Percentiles rank a stretch among this genome's conserved stretches.
Conservation (phyloP, 2,329 filamentous ascomycete species). For the Drechmeria coniospora region DNA sequence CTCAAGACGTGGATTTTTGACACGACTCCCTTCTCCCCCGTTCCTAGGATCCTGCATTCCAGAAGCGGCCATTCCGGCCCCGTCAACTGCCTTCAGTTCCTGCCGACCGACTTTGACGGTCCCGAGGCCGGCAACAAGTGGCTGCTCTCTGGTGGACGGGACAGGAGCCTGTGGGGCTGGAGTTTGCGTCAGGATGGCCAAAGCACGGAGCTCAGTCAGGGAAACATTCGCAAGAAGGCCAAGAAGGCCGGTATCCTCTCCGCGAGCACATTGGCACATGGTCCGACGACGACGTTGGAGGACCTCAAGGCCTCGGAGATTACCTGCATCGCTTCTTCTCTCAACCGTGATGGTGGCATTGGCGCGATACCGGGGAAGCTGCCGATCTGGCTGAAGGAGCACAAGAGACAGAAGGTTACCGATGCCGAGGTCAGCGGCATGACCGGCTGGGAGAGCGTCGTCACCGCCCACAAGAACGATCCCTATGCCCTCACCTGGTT, state of each 20-base stretch:
- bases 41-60: slow-evolving; percentile 71
- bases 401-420: slow-evolving; percentile 42
- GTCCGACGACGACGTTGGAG: slow-evolving; percentile 50
- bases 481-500: slow-evolving; percentile 88
- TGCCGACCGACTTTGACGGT: slow-evolving; percentile 80
- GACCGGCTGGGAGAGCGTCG: slow-evolving; percentile 93
- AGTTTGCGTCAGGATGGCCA: slow-evolving; percentile 89
- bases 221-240: slow-evolving; percentile 71
- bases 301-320: slow-evolving; percentile 82
- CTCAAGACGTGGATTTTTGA: slow-evolving; percentile 96
- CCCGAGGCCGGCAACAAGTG: slow-evolving; percentile 83
- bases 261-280: slow-evolving; percentile 37
- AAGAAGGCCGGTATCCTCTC: slow-evolving; percentile 70
- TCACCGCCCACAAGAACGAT: slow-evolving; percentile 83
- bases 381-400: slow-evolving; percentile 69
- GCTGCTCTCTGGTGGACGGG: slow-evolving; percentile 77
- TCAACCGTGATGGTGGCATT: slow-evolving; percentile 91
- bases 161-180: slow-evolving; percentile 91
- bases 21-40: slow-evolving; percentile 72
- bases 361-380: slow-evolving; percentile 67
- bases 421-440: slow-evolving; percentile 59
- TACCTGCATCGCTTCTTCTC: slow-evolving; percentile 75
- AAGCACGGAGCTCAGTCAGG: slow-evolving; percentile 85
- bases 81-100: slow-evolving; percentile 66
- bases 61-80: slow-evolving; percentile 81